A percentile compares a stretch with the other conserved stretches of the same genome.
Conservation (phyloP, 306 rosid genomes). For the Cicer pinnatifidum region DNA sequence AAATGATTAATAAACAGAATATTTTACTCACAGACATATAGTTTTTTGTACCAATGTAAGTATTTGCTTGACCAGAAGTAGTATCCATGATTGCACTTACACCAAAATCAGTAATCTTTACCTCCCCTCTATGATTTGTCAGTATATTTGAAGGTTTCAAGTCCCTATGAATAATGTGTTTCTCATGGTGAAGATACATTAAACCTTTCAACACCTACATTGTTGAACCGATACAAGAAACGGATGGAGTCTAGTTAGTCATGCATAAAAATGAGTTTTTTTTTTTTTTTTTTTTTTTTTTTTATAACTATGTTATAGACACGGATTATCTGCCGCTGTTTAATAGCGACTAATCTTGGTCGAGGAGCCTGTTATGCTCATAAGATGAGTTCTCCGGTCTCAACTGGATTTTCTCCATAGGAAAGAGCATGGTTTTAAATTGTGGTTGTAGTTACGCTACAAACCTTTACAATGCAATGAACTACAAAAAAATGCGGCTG, state of each 20-base stretch:
- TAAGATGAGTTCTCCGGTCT: no score
- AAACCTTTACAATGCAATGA: no score
- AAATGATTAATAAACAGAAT: background rate
- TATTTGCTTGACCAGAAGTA: slow-evolving; percentile 88
- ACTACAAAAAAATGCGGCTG: no score
- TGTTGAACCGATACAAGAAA: slow-evolving; percentile 30
- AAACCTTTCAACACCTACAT: slow-evolving; percentile 85
- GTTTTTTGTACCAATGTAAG: slow-evolving; percentile 83
- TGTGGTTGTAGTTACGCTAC: no score
- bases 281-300: no score
- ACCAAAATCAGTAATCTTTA: slow-evolving; percentile 95
- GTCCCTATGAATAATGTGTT: slow-evolving; percentile 91
- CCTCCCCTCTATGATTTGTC: slow-evolving; percentile 92
- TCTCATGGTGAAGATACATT: slow-evolving; percentile 87
- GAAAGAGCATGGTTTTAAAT: no score
- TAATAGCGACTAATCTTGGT: no score
- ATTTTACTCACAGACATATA: slow-evolving; percentile 94
- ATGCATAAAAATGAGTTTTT: background rate
- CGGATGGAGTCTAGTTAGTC: slow-evolving; percentile 13
- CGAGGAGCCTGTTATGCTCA: no score
- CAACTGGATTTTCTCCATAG: no score
- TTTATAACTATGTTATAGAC: no score
- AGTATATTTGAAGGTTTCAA: slow-evolving; percentile 88
- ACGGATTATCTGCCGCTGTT: no score
- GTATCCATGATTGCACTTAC: slow-evolving; percentile 82